Evolutionary conservation across 306 rosid genomes (phyloP).

Genomic region (Oemleria cerasiformis): DNA sequence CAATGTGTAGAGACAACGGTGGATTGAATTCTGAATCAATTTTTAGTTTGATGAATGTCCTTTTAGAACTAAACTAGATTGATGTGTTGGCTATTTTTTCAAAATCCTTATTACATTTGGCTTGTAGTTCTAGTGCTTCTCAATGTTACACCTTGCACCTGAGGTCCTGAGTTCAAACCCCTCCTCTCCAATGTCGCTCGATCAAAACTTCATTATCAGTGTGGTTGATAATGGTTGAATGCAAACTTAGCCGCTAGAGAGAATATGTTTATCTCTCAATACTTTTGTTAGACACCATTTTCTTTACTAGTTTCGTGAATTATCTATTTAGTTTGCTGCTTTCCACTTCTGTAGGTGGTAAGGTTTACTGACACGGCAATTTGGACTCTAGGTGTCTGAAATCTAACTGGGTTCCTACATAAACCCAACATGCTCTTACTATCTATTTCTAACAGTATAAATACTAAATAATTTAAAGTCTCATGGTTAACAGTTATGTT

Average conservation of each 20-base stretch:
- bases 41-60: neutral
- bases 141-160: neutral
- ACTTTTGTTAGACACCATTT: neutral
- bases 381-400: neutral
- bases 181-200: neutral
- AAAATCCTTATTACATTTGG: neutral
- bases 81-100: neutral
- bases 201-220: too few species aligned
- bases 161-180: neutral
- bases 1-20: neutral
- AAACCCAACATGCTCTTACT: conserved; percentile 2
- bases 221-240: neutral
- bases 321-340: neutral
- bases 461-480: conserved; percentile 18
- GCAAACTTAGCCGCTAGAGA: neutral
- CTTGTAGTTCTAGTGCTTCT: neutral
- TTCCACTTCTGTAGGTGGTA: neutral
- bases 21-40: neutral
- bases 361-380: neutral
- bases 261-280: neutral
- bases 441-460: conserved; percentile 14
- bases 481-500: conserved; percentile 27
- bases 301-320: neutral
- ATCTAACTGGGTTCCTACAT: conserved; percentile 4
- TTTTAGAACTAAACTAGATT: neutral